Conservation (phyloP, 2,329 filamentous ascomycete genomes). For the Xylariaceae sp. region DNA sequence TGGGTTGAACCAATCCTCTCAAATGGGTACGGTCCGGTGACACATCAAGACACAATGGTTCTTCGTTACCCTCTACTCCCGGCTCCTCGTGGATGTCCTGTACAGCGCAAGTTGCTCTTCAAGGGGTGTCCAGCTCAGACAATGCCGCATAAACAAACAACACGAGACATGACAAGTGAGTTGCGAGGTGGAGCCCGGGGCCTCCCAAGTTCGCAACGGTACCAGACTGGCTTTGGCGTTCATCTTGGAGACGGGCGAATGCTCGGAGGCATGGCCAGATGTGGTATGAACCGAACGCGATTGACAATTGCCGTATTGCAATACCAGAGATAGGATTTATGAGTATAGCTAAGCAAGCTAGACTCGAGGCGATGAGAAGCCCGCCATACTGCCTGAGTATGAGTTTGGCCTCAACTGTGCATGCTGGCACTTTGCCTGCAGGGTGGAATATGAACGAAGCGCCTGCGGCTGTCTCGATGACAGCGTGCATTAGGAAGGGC, state of each 20-base stretch:
- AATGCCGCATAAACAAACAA: not conserved
- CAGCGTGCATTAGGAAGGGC: slow-evolving; percentile 37
- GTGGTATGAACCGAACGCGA: slow-evolving; percentile 46
- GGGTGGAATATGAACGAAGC: slow-evolving; percentile 44
- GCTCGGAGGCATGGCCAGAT: slow-evolving; percentile 46
- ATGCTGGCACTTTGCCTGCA: slow-evolving; percentile 38
- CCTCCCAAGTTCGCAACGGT: slow-evolving; percentile 38
- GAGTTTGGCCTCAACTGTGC: slow-evolving; percentile 38
- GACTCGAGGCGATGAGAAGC: slow-evolving; percentile 41
- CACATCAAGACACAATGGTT: no score
- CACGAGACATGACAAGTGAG: slow-evolving; percentile 34
- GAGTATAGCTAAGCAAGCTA: slow-evolving; percentile 39
- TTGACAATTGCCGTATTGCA: slow-evolving; percentile 32
- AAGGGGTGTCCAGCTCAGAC: not conserved
- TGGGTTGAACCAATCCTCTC: no score
- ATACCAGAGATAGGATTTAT: slow-evolving; percentile 29
- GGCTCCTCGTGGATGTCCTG: no score
- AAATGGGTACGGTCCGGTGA: no score
- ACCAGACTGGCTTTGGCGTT: slow-evolving; percentile 11
- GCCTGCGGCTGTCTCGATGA: slow-evolving; percentile 41
- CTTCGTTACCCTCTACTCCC: no score
- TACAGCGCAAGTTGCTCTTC: not conserved
- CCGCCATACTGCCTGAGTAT: slow-evolving; percentile 47
- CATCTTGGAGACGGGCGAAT: slow-evolving; percentile 29
- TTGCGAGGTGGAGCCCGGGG: slow-evolving; percentile 41